These are phyloP conservation scores for Penicillium daleae DNA, from an alignment of 495 filamentous ascomycete genomes.

Conservation along the genomic window DNA sequence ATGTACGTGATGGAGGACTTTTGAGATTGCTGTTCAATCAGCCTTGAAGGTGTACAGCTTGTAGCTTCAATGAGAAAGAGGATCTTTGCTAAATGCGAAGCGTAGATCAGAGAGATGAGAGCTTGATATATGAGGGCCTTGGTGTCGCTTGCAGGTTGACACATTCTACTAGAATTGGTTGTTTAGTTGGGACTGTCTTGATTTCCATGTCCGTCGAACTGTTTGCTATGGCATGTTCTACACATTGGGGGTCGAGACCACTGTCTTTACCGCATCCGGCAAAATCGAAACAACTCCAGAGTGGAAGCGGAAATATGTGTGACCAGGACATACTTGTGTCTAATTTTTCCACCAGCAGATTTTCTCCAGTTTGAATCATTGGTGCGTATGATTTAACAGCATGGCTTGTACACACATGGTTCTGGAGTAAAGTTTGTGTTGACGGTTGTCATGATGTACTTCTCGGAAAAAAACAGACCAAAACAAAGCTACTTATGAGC, in stretches of 20 bases:
- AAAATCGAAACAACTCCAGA: background rate
- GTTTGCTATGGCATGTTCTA: constrained; percentile 5
- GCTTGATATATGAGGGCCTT: background rate
- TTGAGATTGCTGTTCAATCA: background rate
- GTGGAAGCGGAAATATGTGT: constrained; percentile 5
- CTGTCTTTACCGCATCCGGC: constrained; percentile 3
- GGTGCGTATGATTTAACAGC: background rate
- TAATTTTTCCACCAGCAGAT: background rate
- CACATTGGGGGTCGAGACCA: background rate
- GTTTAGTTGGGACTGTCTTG: constrained; percentile 1
- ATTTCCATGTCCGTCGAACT: constrained; percentile 6
- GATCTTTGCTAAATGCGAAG: background rate
- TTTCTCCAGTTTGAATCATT: background rate
- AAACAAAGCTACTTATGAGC: too few species aligned
- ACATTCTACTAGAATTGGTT: constrained; percentile 1
- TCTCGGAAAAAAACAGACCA: background rate
- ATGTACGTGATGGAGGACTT: background rate
- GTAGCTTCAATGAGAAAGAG: background rate
- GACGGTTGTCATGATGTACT: background rate
- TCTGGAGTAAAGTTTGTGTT: background rate
- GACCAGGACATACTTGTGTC: background rate
- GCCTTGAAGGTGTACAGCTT: background rate
- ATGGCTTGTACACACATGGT: background rate
- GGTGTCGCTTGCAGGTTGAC: background rate
- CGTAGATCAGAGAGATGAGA: background rate